Percentiles rank a stretch among this genome's conserved stretches.
These are phyloP conservation scores for Cyphellophora attinorum DNA, from an alignment of 2,329 filamentous ascomycete genomes.

Conservation along the genomic window DNA sequence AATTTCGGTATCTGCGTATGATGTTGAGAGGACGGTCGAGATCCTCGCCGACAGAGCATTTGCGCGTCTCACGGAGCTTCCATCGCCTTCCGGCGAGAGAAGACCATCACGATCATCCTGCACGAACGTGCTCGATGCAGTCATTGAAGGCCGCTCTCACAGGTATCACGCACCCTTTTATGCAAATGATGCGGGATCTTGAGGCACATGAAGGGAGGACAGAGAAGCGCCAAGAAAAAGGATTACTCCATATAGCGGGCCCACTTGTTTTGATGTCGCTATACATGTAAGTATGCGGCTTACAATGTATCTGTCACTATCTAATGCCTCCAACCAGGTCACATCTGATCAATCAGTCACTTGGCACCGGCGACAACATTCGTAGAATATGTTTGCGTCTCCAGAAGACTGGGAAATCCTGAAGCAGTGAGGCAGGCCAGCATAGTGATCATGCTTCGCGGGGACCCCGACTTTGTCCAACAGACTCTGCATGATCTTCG, in stretches of 20 bases:
- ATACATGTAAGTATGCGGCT: too few relatives aligned
- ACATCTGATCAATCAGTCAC: constrained; percentile 15
- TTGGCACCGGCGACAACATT: constrained; percentile 15
- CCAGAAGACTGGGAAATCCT: constrained; percentile 18
- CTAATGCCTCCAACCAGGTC: too few relatives aligned
- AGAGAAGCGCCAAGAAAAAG: too few relatives aligned
- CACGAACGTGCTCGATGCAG: too few relatives aligned
- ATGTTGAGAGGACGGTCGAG: constrained; percentile 76
- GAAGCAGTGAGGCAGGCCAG: constrained; percentile 17
- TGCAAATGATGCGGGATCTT: too few relatives aligned
- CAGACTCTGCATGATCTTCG: constrained; percentile 16
- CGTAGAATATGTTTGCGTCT: constrained; percentile 12
- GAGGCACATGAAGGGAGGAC: too few relatives aligned
- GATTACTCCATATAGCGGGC: too few relatives aligned
- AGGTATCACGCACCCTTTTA: too few relatives aligned
- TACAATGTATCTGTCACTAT: too few relatives aligned
- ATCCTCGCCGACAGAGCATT: constrained; percentile 74
- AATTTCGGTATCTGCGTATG: constrained; percentile 87
- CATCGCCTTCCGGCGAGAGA: constrained; percentile 6
- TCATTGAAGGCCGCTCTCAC: too few relatives aligned
- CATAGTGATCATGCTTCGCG: constrained; percentile 16
- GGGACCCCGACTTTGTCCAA: constrained; percentile 17
- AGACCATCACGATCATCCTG: constrained; percentile 3
- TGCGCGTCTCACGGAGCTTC: constrained; percentile 7
- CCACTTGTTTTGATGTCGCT: too few relatives aligned